A percentile compares a stretch with the other conserved stretches of the same genome.
phyloP scores from a whole-genome alignment of 805 yeast genomes.

The Kregervanrija fluxuum region DNA sequence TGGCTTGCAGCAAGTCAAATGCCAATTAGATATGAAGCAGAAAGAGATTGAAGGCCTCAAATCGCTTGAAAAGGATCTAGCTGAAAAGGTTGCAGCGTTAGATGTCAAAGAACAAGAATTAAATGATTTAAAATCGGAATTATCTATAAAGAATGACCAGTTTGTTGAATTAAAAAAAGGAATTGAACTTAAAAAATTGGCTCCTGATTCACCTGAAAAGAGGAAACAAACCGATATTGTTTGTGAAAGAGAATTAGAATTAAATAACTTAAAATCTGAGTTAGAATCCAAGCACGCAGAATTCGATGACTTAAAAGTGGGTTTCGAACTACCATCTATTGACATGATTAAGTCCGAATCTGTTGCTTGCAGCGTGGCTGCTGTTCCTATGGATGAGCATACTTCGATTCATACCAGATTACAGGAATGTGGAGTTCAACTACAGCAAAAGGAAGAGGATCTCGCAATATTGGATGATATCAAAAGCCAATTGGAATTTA shows the following conservation, averaged over 20 bases:
- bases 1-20: no score
- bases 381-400: constrained; percentile 14
- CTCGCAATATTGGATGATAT: not conserved
- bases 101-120: not conserved
- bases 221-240: not conserved
- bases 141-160: not conserved
- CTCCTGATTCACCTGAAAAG: not conserved
- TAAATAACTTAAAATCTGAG: not conserved
- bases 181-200: not conserved
- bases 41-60: not conserved
- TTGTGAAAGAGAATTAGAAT: constrained; percentile 3
- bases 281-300: constrained; percentile 4
- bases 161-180: not conserved
- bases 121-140: not conserved
- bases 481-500: not conserved
- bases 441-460: not conserved
- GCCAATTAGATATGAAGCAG: not conserved
- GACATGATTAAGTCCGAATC: constrained; percentile 20
- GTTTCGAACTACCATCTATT: constrained; percentile 7
- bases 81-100: not conserved
- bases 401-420: not conserved
- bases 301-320: not conserved
- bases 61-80: not conserved
- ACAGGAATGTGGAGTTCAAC: not conserved
- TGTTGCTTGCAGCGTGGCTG: constrained; percentile 26